phyloP scores from a whole-genome alignment of 75 land plant species.

The Chamaecyparis obtusa region DNA sequence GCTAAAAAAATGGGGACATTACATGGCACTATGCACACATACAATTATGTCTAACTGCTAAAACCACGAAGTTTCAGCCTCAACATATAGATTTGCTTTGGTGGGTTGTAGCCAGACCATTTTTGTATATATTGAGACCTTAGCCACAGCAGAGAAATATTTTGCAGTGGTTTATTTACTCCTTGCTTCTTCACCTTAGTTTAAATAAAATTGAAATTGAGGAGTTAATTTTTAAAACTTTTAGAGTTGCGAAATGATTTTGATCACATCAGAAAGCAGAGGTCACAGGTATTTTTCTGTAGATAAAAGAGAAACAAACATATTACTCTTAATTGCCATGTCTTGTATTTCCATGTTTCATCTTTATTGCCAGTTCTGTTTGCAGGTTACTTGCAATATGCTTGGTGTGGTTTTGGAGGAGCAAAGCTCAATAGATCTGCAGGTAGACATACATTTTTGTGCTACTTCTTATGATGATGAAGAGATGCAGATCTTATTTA shows the following conservation, averaged over 20 bases:
- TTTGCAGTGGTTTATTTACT: neutral
- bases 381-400: slow-evolving; percentile 81
- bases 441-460: slow-evolving; percentile 34
- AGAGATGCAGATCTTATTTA: neutral
- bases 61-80: neutral
- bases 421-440: slow-evolving; percentile 76
- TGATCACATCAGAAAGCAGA: neutral
- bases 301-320: neutral
- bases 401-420: slow-evolving; percentile 91
- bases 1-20: too few relatives aligned
- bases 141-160: neutral
- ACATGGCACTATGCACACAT: neutral
- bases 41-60: neutral
- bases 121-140: neutral
- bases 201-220: too few relatives aligned
- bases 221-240: too few relatives aligned
- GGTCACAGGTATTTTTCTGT: neutral
- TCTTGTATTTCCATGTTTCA: too few relatives aligned
- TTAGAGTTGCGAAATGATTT: neutral
- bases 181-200: neutral
- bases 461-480: neutral
- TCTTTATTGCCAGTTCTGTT: neutral
- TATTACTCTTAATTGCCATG: neutral
- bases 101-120: neutral
- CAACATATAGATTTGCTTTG: neutral